Evolutionary conservation across 352 stramenopile species (phyloP), one percentile per base, ranked within the genome.

Genomic region (Globisporangium megalacanthum): DNA sequence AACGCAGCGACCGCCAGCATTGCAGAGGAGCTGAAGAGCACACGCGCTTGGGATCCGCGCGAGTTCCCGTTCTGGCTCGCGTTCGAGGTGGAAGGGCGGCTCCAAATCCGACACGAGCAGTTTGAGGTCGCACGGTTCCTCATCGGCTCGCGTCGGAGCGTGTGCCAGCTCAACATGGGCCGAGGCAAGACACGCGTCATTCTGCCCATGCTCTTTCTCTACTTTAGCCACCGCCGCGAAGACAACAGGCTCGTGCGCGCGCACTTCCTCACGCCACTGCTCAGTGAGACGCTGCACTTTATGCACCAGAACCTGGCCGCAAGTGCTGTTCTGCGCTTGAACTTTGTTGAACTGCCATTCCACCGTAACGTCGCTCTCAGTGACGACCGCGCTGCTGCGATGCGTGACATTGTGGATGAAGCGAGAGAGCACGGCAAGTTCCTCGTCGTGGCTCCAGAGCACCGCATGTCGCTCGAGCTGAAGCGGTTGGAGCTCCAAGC

Each of bases 141-240:
- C 15, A 79, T 95, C 36, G 63, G 79, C 14, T 72, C 74, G 14
- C 35, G 35, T 5, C 72, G 80, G 33, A 70, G 75, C 7, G 77
- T 95, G 13, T 88, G 83, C n/a, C 84, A 96, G 54, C 68, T 96
- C 4, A 95, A 95, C 57, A 95, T 94, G 85, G 88, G 86, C 0
- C 67, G 82, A 29, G 88, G 88, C 15, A 95, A 95, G 67, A 95
- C 83, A 19, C 66, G 82, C 10, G 88, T 96, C 29, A 94, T 96
- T 54, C 52, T 96, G 14, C 88, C 88, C 0, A 94, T 96, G 84
- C 64, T 96, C 2, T 85, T 95, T 15, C 69, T 96, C 8, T 68
- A 92, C 60, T 94, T 68, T 33, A 70, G 53, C 13, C 66, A 66
- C 5, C 65, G 37, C 31, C 33, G 44, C 11, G 2, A 58, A 4